Conservation (phyloP, 139 green algal species). For the Micractinium sp. region DNA sequence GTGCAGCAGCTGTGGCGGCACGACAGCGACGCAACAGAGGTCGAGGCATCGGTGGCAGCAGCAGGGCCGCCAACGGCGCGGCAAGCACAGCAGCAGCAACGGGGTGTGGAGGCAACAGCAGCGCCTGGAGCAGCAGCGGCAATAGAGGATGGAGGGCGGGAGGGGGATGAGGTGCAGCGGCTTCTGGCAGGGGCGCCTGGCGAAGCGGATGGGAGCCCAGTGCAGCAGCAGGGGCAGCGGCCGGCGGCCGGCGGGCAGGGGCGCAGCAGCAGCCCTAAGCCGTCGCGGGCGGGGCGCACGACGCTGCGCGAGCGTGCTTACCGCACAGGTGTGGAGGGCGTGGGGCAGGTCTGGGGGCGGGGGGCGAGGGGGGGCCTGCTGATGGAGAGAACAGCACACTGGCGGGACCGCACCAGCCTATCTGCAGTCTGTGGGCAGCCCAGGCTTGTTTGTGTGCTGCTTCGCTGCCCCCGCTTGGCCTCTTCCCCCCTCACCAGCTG, state of each 20-base stretch:
- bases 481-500: too few relatives aligned
- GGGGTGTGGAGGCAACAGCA: not conserved
- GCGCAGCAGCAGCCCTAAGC: conserved; percentile 14
- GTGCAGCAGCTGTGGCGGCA: conserved; percentile 29
- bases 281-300: conserved; percentile 33
- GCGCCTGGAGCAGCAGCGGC: not conserved
- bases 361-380: too few relatives aligned
- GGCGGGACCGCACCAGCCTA: too few relatives aligned
- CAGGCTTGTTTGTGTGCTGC: too few relatives aligned
- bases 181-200: not conserved
- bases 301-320: conserved; percentile 31
- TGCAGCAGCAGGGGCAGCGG: not conserved
- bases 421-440: too few relatives aligned
- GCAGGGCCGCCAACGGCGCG: too few relatives aligned
- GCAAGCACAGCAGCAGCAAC: not conserved
- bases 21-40: conserved; percentile 9
- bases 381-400: too few relatives aligned
- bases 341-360: too few relatives aligned
- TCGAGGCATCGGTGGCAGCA: too few relatives aligned
- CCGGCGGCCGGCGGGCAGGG: not conserved
- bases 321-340: conserved; percentile 7
- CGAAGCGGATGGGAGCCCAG: not conserved
- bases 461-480: too few relatives aligned
- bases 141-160: not conserved
- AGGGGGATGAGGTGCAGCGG: not conserved